phyloP scores from a whole-genome alignment of 164 flowering plant species.

The Brasenia schreberi region DNA sequence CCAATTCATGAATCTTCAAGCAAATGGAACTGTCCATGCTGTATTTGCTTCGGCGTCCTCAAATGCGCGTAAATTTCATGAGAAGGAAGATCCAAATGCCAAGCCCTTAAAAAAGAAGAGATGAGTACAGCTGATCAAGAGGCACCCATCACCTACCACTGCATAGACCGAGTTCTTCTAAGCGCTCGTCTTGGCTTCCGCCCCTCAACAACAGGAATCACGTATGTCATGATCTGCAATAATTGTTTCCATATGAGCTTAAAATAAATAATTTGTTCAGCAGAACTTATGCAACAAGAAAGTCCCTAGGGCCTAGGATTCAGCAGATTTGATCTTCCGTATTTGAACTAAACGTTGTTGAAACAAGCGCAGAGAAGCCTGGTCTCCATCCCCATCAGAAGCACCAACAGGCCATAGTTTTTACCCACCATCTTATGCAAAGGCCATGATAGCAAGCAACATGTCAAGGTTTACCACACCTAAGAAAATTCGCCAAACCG shows the following conservation, averaged over 20 bases:
- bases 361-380: background rate
- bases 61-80: background rate
- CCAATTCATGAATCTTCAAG: background rate
- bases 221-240: constrained; percentile 31
- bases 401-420: no score
- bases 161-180: constrained; percentile 26
- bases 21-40: background rate
- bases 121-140: background rate
- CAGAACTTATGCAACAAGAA: background rate
- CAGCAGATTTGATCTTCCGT: background rate
- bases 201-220: constrained; percentile 34
- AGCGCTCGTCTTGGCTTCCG: constrained; percentile 22
- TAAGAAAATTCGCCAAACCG: no score
- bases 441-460: no score
- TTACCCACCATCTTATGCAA: no score
- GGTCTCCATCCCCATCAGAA: no score
- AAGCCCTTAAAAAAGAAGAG: background rate
- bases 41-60: background rate
- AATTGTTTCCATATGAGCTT: background rate
- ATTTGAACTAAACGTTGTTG: background rate
- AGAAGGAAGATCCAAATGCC: background rate
- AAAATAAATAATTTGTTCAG: no score
- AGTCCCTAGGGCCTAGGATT: background rate
- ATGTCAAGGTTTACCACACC: no score
- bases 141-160: constrained; percentile 21